Conservation (phyloP, 345 rosid species). For the Euphorbia pulcherrima region DNA sequence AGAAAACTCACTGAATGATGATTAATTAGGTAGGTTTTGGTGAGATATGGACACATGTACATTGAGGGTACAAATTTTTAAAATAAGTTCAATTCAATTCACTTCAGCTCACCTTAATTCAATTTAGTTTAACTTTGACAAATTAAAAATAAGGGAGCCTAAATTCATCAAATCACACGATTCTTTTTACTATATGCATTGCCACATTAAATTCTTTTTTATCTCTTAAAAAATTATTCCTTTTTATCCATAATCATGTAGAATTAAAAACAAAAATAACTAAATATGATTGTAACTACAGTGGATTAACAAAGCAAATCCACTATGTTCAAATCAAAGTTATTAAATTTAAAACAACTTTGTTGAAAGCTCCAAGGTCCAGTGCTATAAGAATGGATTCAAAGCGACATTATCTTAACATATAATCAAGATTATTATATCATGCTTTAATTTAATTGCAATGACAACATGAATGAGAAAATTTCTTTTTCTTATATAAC, state of each 20-base stretch:
- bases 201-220: neutral
- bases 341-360: conserved; percentile 22
- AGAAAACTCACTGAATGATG: too few relatives aligned
- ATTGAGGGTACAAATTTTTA: too few relatives aligned
- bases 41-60: too few relatives aligned
- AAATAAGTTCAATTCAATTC: too few relatives aligned
- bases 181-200: too few relatives aligned
- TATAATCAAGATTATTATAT: conserved; percentile 11
- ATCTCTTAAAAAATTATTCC: too few relatives aligned
- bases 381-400: conserved; percentile 20
- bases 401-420: conserved; percentile 14
- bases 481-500: neutral
- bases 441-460: conserved; percentile 7
- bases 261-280: neutral
- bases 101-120: too few relatives aligned
- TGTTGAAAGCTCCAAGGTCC: conserved; percentile 19
- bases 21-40: too few relatives aligned
- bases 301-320: conserved; percentile 7
- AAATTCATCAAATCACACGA: too few relatives aligned
- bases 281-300: neutral
- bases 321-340: conserved; percentile 20
- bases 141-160: too few relatives aligned
- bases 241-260: neutral
- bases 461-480: neutral
- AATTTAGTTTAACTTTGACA: too few relatives aligned